Base-by-base conservation (phyloP, 2,329 filamentous ascomycete species). In the Nemania sp. region DNA sequence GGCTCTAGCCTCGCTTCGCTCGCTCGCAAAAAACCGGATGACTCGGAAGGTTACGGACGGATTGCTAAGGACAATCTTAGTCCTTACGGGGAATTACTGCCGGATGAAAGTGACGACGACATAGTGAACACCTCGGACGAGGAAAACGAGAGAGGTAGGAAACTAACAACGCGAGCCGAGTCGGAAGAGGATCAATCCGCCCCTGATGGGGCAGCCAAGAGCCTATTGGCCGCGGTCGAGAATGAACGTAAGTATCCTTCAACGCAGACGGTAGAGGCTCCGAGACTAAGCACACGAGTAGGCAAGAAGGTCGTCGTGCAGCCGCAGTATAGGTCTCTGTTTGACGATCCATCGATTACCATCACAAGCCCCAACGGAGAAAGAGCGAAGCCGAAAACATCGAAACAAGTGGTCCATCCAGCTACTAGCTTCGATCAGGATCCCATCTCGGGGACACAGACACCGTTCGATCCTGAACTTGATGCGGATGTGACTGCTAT, bases 401-500 rank as follows among this genome's bases (percentile, higher is more conserved):
- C 1, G 79, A 70, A 68, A 51, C 60, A 62, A 31, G 47, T 64
- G 6, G 82, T 94, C 9, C 92, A 95, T 68, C 92, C 92, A 1
- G 83, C 84, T 48, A 96, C 90, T 9, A 94, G 86, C 68, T 97
- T 92, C 68, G 92, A 96, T 65, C 76, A 86, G 54, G 79, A 81
- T 12, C 80, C 80, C 2, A 65, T 74, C n/a, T 83, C 82, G 5
- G 77, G 77, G 3, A 73, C 74, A 2, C 70, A 77, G 66, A 74
- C 80, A 72, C 87, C 75, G 0, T 80, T 91, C 52, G 88, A 91
- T 59, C 95, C 91, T 2, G 94, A 97, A 54, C 87, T 91, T 26
- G 91, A 96, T 69, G 88, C 87, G 20, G 90, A 95, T 52, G 78
- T 92, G 43, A 86, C 84, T 23, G 92, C 96, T 62, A 90, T 97